These are phyloP conservation scores for Metschnikowia lachancei DNA, from an alignment of 805 yeast species.

Conservation along the genomic window DNA sequence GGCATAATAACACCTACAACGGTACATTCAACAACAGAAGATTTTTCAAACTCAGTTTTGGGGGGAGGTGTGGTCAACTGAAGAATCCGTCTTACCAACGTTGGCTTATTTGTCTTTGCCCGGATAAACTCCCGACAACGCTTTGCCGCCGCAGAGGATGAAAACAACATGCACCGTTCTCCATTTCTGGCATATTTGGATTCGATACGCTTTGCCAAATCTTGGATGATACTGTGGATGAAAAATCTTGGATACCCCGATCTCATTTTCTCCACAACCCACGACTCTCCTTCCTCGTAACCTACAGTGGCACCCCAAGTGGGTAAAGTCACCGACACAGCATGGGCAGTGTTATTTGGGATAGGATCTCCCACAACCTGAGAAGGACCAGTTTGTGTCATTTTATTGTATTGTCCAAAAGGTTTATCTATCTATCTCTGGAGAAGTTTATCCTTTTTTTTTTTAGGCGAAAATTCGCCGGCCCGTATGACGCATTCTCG, in stretches of 20 bases:
- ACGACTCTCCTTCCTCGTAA: constrained; percentile 84
- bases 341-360: constrained; percentile 87
- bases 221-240: constrained; percentile 61
- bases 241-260: constrained; percentile 90
- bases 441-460: not conserved
- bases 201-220: constrained; percentile 53
- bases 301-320: constrained; percentile 93
- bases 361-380: constrained; percentile 76
- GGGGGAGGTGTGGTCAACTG: constrained; percentile 75
- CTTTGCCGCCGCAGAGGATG: constrained; percentile 75
- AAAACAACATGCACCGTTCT: constrained; percentile 73
- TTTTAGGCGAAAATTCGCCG: not conserved
- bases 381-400: constrained; percentile 24
- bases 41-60: constrained; percentile 52
- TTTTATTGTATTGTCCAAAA: not conserved
- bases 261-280: constrained; percentile 73
- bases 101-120: constrained; percentile 34
- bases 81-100: constrained; percentile 48
- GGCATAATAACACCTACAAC: constrained; percentile 82
- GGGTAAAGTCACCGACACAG: constrained; percentile 92
- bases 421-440: not conserved
- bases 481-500: constrained; percentile 12
- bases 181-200: constrained; percentile 75
- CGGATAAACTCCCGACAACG: constrained; percentile 79
- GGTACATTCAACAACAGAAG: constrained; percentile 60